Evolutionary conservation across 495 filamentous ascomycete genomes (phyloP).

Genomic region (Penicillium herquei): DNA sequence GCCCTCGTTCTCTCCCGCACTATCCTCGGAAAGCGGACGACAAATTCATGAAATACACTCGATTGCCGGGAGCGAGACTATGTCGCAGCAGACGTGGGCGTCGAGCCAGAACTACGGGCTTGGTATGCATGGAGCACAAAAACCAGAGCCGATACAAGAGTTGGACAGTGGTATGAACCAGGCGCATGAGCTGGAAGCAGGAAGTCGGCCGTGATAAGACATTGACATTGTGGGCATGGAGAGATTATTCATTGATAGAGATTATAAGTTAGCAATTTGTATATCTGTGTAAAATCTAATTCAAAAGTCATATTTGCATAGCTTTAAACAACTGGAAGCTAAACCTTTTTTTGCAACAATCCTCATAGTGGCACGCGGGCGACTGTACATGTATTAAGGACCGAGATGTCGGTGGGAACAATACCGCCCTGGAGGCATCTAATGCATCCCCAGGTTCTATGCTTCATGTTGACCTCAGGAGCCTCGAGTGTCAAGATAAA

Average conservation of each 20-base stretch:
- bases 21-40: slow-evolving; percentile 8
- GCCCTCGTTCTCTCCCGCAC: slow-evolving; percentile 8
- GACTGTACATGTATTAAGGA: too few species aligned
- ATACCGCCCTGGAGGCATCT: too few species aligned
- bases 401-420: too few species aligned
- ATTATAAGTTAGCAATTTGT: too few species aligned
- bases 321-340: too few species aligned
- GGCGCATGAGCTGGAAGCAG: slow-evolving; percentile 10
- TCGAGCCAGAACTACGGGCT: slow-evolving; percentile 11
- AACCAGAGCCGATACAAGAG: slow-evolving; percentile 14
- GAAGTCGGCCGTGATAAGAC: slow-evolving; percentile 8
- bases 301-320: too few species aligned
- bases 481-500: too few species aligned
- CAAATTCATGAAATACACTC: slow-evolving; percentile 6
- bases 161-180: slow-evolving; percentile 8
- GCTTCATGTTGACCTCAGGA: too few species aligned
- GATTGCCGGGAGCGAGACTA: slow-evolving; percentile 6
- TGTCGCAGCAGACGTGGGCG: slow-evolving; percentile 10
- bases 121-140: slow-evolving; percentile 12
- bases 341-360: too few species aligned
- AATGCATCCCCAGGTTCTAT: too few species aligned
- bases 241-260: slow-evolving; percentile 3
- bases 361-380: too few species aligned
- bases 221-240: slow-evolving; percentile 1
- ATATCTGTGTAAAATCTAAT: too few species aligned